Conservation (phyloP, 139 green algal genomes). For the Dunaliella primolecta region DNA sequence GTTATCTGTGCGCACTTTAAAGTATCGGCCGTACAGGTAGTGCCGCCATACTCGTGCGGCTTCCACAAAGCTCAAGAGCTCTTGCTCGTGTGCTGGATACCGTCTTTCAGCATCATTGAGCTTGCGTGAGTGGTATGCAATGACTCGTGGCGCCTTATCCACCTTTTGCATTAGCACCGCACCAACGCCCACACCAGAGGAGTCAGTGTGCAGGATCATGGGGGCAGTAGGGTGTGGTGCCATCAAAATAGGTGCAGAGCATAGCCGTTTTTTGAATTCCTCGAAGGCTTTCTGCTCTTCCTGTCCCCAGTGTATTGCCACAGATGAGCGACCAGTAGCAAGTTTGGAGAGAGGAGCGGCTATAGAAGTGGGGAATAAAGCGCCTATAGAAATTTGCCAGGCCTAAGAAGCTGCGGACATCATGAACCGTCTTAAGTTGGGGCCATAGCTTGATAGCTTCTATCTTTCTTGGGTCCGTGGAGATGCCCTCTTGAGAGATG, state of each 20-base stretch:
- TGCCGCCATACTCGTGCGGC: constrained; percentile 15
- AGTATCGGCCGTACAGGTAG: background rate
- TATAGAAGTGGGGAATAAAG: constrained; percentile 25
- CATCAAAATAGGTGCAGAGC: constrained; percentile 16
- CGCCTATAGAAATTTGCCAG: constrained; percentile 36
- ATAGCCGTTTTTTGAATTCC: constrained; percentile 11
- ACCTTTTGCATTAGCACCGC: constrained; percentile 30
- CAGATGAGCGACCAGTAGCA: too few species aligned
- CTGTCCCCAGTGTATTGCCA: background rate
- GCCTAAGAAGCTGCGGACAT: constrained; percentile 36
- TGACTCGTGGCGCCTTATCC: constrained; percentile 4
- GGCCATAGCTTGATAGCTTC: constrained; percentile 3
- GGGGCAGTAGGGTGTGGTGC: constrained; percentile 11
- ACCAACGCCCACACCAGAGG: constrained; percentile 22
- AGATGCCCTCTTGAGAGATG: constrained; percentile 13
- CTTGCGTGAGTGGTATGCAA: constrained; percentile 32
- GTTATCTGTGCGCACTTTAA: constrained; percentile 24
- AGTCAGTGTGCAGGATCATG: constrained; percentile 25
- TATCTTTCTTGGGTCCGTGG: background rate
- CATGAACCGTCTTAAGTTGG: background rate
- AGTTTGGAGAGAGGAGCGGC: constrained; percentile 30
- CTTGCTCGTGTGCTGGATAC: constrained; percentile 26
- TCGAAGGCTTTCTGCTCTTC: constrained; percentile 4
- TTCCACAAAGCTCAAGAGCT: constrained; percentile 28
- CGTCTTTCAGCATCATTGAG: constrained; percentile 22